Evolutionary conservation across 768 basidiomycete genomes (phyloP).

Genomic region (Rubroboletus pulcherrimus): DNA sequence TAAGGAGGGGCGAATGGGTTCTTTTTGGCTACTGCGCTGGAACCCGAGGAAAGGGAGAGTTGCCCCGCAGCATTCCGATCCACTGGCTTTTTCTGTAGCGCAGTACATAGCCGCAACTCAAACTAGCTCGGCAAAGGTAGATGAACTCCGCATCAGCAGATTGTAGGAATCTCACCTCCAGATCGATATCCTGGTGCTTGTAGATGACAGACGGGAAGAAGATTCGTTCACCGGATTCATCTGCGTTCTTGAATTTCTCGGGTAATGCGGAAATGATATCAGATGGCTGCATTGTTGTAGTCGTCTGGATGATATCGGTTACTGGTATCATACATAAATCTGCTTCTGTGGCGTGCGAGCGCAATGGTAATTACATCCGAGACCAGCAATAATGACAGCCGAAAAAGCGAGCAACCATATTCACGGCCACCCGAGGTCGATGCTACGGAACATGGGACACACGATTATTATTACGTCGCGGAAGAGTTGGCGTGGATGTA

Average conservation of each 20-base stretch:
- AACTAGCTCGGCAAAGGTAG: slow-evolving; percentile 48
- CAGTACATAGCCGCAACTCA: slow-evolving; percentile 81
- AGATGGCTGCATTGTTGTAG: slow-evolving; percentile 22
- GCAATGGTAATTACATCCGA: background rate
- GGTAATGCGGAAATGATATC: slow-evolving; percentile 57
- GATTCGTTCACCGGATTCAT: slow-evolving; percentile 60
- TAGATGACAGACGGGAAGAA: slow-evolving; percentile 75
- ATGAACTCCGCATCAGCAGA: background rate
- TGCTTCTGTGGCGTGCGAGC: slow-evolving; percentile 11
- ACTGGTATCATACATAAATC: too few relatives aligned
- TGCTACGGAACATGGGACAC: background rate
- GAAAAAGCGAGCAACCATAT: background rate
- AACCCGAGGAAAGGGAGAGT: slow-evolving; percentile 23
- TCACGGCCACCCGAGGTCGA: background rate
- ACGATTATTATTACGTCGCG: background rate
- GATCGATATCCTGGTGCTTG: slow-evolving; percentile 54
- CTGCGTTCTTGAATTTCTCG: slow-evolving; percentile 54
- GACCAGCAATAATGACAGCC: background rate
- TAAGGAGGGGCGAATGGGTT: slow-evolving; percentile 92
- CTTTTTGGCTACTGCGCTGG: slow-evolving; percentile 24
- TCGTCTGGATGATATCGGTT: background rate
- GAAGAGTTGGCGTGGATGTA: background rate
- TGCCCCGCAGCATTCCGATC: slow-evolving; percentile 44
- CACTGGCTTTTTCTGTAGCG: slow-evolving; percentile 72
- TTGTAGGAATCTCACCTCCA: slow-evolving; percentile 49